These are phyloP conservation scores for Penicillium nucicola DNA, from an alignment of 495 filamentous ascomycete genomes.

Conservation along the genomic window DNA sequence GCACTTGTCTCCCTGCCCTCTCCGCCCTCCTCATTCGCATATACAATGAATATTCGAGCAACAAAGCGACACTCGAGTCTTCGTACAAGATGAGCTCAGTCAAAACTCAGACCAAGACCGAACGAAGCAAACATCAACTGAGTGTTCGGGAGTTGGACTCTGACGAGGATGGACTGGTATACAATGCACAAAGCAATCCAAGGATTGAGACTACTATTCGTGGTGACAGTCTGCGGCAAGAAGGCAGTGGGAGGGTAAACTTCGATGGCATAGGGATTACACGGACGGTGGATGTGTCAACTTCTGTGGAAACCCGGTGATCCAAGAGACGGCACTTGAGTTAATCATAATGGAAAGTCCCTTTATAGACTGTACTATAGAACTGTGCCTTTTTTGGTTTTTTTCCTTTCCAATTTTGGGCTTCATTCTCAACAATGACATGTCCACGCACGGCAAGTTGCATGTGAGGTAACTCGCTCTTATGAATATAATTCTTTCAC, in stretches of 20 bases:
- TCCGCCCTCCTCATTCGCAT: conserved; percentile 23
- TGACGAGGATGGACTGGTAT: conserved; percentile 26
- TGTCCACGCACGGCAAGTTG: too few relatives aligned
- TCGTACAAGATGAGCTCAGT: conserved; percentile 19
- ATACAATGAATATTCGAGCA: conserved; percentile 21
- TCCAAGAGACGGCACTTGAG: neutral
- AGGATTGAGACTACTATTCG: conserved; percentile 22
- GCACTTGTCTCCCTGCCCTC: conserved; percentile 37
- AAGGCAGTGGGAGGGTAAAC: neutral
- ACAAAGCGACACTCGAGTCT: conserved; percentile 10
- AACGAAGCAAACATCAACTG: conserved; percentile 12
- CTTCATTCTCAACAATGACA: too few relatives aligned
- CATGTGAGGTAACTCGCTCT: too few relatives aligned
- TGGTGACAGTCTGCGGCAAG: conserved; percentile 5
- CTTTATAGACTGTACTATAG: too few relatives aligned
- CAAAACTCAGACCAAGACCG: conserved; percentile 6
- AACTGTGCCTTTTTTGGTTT: too few relatives aligned
- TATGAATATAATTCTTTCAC: too few relatives aligned
- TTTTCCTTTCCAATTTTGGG: too few relatives aligned
- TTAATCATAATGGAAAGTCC: too few relatives aligned
- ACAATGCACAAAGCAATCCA: conserved; percentile 21
- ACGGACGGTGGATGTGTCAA: conserved; percentile 27
- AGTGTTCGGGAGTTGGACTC: conserved; percentile 12
- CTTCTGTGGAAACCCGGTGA: conserved; percentile 10
- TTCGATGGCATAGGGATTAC: conserved; percentile 18